A percentile compares a stretch with the other conserved stretches of the same genome.
These are phyloP conservation scores for Podaxis sp. DNA, from an alignment of 768 basidiomycete species.

Conservation along the genomic window DNA sequence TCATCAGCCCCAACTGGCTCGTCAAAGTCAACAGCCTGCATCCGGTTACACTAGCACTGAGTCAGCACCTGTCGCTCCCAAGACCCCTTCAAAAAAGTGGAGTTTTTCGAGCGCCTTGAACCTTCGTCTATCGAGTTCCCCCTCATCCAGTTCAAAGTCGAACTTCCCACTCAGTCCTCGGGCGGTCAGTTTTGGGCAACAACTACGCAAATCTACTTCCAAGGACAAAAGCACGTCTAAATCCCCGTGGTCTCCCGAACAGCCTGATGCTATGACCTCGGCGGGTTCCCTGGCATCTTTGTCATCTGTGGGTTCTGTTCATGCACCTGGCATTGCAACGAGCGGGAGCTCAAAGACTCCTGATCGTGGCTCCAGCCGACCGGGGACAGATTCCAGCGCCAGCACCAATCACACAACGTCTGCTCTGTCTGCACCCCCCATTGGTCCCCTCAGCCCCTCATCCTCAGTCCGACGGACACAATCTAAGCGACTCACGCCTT, in stretches of 20 bases:
- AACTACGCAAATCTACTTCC: slow-evolving; percentile 63
- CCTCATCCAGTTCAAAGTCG: slow-evolving; percentile 51
- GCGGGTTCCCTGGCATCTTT: slow-evolving; percentile 72
- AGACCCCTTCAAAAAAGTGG: slow-evolving; percentile 95
- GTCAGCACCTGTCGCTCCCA: slow-evolving; percentile 38
- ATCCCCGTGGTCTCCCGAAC: slow-evolving; percentile 61
- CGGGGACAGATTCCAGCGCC: slow-evolving; percentile 73
- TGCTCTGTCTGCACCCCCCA: slow-evolving; percentile 46
- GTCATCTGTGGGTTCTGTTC: slow-evolving; percentile 68
- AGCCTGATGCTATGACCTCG: slow-evolving; percentile 74
- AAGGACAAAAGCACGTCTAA: slow-evolving; percentile 57
- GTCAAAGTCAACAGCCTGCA: slow-evolving; percentile 25
- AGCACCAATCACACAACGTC: slow-evolving; percentile 62
- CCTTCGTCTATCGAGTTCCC: slow-evolving; percentile 64
- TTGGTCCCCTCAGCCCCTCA: slow-evolving; percentile 68
- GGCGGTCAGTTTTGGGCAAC: slow-evolving; percentile 61
- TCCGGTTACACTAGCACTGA: slow-evolving; percentile 35
- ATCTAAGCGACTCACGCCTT: slow-evolving; percentile 83
- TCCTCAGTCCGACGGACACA: slow-evolving; percentile 65
- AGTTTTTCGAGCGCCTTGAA: slow-evolving; percentile 87
- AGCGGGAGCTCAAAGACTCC: slow-evolving; percentile 54
- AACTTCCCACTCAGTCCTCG: slow-evolving; percentile 62
- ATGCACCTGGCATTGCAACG: slow-evolving; percentile 40
- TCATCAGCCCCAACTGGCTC: slow-evolving; percentile 25
- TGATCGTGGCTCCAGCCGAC: slow-evolving; percentile 57